Base-by-base conservation (phyloP, 176 grass and related monocot species). In the Carex littledalei region DNA sequence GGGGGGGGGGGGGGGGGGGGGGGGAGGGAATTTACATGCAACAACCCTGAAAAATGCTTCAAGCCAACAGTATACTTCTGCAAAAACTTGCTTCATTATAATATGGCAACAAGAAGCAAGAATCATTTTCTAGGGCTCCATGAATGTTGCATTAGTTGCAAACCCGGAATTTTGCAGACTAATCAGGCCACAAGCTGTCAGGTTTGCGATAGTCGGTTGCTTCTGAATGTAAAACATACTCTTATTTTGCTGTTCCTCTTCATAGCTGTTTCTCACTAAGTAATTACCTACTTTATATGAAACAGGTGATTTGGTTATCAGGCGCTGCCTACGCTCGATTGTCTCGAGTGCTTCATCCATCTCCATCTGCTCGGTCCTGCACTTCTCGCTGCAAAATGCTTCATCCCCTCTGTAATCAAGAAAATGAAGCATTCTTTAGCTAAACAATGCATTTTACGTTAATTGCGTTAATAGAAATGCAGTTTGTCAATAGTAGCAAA, bases 301-400 rank as follows among this genome's bases (percentile, higher is more conserved):
- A 45, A 58, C 35, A 5, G 62, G 11, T 53, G 72, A 52, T 49
- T 6, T 75, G 22, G 1, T 20, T 11, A 37, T 67, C 20, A 60
- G 80, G 63, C 88, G 81, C 7, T 92, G 87, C 7, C 89, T 85
- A 2, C 90, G 88, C 13, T 79, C 86, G 14, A 61, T 86, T 8
- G 81, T 90, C 45, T 88, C 50, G 0, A 97, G 92, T 20, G 89
- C 87, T 69, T 92, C 90, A 82, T 97, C 94, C 90, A 97, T 97
- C 83, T 83, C 84, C 87, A 92, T 91, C 89, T 94, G 92, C 43
- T 97, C 87, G 61, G 86, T 39, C 84, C 94, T 80, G 70, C 94
- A 97, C 39, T 92, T 89, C 29, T 88, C 87, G 81, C 89, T 91
- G 80, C 94, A 97, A 86, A 97, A 97, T 53, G 94, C 84, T 9